These are phyloP conservation scores for Cyberlindnera galapagoensis DNA, from an alignment of 805 yeast species.

Conservation along the genomic window DNA sequence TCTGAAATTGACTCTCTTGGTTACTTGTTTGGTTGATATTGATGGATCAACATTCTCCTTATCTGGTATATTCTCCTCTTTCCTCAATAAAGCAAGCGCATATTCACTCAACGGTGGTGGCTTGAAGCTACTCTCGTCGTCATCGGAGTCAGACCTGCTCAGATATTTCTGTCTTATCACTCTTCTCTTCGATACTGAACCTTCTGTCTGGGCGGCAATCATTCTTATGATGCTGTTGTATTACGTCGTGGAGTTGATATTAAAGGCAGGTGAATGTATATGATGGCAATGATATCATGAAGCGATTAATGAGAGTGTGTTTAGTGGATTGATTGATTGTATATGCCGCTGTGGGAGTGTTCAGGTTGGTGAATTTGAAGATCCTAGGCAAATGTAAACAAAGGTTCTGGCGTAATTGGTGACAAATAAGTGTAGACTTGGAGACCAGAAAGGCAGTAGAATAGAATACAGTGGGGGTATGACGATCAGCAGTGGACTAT, in stretches of 20 bases:
- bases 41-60: constrained; percentile 5
- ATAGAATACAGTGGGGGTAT: too few species aligned
- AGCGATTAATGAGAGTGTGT: not conserved
- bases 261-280: too few species aligned
- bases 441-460: too few species aligned
- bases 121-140: constrained; percentile 43
- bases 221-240: constrained; percentile 3
- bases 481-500: too few species aligned
- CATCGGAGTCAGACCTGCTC: constrained; percentile 23
- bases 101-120: constrained; percentile 59
- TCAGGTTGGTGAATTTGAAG: too few species aligned
- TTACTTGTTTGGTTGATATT: constrained; percentile 2
- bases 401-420: too few species aligned
- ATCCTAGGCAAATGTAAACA: too few species aligned
- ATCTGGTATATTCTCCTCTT: constrained; percentile 17
- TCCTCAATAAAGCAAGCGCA: constrained; percentile 45
- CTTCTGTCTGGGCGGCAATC: not conserved
- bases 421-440: too few species aligned
- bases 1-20: constrained; percentile 22
- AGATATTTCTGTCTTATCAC: constrained; percentile 7
- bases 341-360: too few species aligned
- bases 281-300: too few species aligned
- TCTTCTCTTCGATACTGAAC: not conserved
- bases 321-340: too few species aligned
- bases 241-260: not conserved